Evolutionary conservation across 2,329 filamentous ascomycete genomes (phyloP).

Genomic region (Hysterium pulicare): DNA sequence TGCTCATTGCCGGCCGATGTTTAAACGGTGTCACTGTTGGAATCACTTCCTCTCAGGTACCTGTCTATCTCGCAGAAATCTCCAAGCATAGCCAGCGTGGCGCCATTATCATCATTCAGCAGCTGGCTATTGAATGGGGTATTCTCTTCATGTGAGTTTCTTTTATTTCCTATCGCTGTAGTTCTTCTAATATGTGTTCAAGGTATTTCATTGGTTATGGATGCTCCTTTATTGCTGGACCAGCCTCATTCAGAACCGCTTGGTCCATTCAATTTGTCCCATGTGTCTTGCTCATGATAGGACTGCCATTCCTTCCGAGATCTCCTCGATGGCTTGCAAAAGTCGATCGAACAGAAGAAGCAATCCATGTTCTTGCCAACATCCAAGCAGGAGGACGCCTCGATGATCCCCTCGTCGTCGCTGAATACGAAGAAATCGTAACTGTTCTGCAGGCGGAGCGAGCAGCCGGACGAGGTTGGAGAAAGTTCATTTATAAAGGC

Average conservation of each 20-base stretch:
- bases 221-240: constrained; percentile 40
- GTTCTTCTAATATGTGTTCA: background rate
- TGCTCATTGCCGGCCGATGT: constrained; percentile 48
- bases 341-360: constrained; percentile 45
- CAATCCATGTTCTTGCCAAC: constrained; percentile 42
- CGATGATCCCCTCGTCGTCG: constrained; percentile 47
- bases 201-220: constrained; percentile 49
- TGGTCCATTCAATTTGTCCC: constrained; percentile 49
- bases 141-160: constrained; percentile 33
- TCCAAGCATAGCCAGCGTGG: constrained; percentile 43
- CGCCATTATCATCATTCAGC: constrained; percentile 44
- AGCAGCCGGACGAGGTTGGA: constrained; percentile 36
- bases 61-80: constrained; percentile 46
- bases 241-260: constrained; percentile 44
- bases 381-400: constrained; percentile 45
- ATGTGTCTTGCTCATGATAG: constrained; percentile 42
- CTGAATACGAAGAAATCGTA: constrained; percentile 49
- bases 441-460: constrained; percentile 42
- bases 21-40: constrained; percentile 43
- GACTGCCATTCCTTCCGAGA: constrained; percentile 46
- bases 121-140: constrained; percentile 41
- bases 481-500: constrained; percentile 48
- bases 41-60: constrained; percentile 45
- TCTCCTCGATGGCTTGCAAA: constrained; percentile 51
- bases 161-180: background rate